Evolutionary conservation across 257 asterid species (phyloP), one percentile per base, ranked within the genome.

Genomic region (Agastache rugosa): DNA sequence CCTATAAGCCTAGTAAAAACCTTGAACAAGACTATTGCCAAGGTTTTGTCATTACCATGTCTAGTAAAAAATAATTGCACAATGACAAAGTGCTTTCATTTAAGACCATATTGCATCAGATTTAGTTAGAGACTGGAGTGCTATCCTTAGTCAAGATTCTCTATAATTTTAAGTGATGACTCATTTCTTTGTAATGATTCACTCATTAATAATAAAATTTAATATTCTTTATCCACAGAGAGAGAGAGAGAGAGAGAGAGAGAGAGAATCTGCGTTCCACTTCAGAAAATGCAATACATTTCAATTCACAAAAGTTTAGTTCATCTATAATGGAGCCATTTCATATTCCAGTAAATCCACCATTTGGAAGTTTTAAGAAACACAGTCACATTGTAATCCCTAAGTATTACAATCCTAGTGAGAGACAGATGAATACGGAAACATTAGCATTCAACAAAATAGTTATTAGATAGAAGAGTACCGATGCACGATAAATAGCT

Each of bases 401-500:
- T 22, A 66, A 37, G 22, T 10, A 42, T 44, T 69, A 61, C 63
- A 58, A 31, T 22, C 71, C 11, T 69, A 20, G 27, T 8, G 16
- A 59, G 67, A 63, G 20, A 67, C 3, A 1, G 55, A 34, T 29
- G 39, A 45, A 60, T 25, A 69, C 53, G 29, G 2, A 14, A 69
- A 31, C 62, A 16, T 22, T 58, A 0, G 31, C 11, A 55, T 70
- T 42, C 20, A 27, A 63, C 25, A 25, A 67, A 62, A 65, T 20
- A 50, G 8, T 51, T 63, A 20, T 34, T 64, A 31, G 71, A 50
- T 63, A 58, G 19, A 71, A 22, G 54, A 70, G 77, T 88, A 94
- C 99, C 89, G 98, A 92, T 73, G 97, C 93, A 74, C 92, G 89
- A 82, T 94, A 94, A 72, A 94, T 90, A 71, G 96, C 96, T 73